Percentiles rank a stretch among this genome's conserved stretches.
phyloP scores from a whole-genome alignment of 2,329 filamentous ascomycete species.

The Fusarium redolens region DNA sequence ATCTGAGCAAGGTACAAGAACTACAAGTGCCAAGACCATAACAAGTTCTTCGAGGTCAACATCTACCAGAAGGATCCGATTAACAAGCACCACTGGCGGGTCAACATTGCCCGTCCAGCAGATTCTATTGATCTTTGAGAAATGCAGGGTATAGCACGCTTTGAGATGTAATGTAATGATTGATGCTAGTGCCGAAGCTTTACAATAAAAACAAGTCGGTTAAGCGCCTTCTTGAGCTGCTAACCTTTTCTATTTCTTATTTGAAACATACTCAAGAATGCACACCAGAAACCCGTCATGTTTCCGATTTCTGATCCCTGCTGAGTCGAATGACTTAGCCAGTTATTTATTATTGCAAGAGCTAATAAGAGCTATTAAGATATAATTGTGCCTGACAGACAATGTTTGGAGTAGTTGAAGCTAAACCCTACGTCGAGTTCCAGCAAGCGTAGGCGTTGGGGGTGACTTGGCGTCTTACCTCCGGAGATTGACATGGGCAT shows the following conservation, averaged over 20 bases:
- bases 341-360: neutral
- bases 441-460: too few relatives aligned
- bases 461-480: too few relatives aligned
- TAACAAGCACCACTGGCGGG: conserved; percentile 28
- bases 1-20: too few relatives aligned
- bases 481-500: too few relatives aligned
- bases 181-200: neutral
- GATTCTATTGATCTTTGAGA: conserved; percentile 4
- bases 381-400: neutral
- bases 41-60: conserved; percentile 29
- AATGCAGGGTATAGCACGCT: neutral
- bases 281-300: neutral
- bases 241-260: neutral
- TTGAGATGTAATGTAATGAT: neutral
- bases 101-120: conserved; percentile 11
- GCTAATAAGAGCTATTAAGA: neutral
- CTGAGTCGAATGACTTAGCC: neutral
- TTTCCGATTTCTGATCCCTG: neutral
- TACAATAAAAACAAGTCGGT: neutral
- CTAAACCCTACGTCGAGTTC: neutral
- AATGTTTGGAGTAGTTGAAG: neutral
- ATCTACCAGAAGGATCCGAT: conserved; percentile 21
- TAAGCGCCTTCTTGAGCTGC: neutral
- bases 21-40: conserved; percentile 1
- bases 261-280: neutral